Conservation (phyloP, 1,284 basidiomycete species). For the Sanghuangporus weigelae region DNA sequence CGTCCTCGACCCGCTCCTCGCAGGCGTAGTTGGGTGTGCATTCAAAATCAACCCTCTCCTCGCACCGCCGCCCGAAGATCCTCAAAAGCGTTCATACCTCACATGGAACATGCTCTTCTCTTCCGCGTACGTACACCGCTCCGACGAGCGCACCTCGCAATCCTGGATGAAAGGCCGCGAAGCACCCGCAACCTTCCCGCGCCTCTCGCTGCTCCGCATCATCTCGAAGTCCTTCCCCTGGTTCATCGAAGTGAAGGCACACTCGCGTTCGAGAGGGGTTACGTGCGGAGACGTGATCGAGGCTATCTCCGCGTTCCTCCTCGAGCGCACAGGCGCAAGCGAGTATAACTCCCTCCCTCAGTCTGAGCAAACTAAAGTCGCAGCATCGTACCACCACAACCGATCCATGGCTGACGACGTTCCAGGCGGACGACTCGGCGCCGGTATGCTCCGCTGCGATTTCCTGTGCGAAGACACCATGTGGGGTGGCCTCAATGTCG, state of each 20-base stretch:
- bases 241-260: conserved; percentile 51
- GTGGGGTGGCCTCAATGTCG: conserved; percentile 54
- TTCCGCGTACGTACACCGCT: conserved; percentile 55
- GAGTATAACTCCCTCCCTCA: conserved; percentile 43
- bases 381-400: conserved; percentile 54
- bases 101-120: conserved; percentile 73
- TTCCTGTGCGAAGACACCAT: conserved; percentile 51
- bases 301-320: conserved; percentile 43
- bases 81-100: conserved; percentile 42
- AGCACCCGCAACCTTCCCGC: conserved; percentile 72
- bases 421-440: conserved; percentile 59
- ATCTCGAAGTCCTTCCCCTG: conserved; percentile 54
- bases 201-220: conserved; percentile 46
- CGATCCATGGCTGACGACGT: conserved; percentile 55
- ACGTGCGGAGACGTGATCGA: conserved; percentile 73
- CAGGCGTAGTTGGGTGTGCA: conserved; percentile 41
- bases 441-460: conserved; percentile 57
- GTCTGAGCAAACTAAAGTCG: conserved; percentile 35
- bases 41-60: conserved; percentile 59
- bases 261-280: conserved; percentile 47
- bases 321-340: conserved; percentile 40
- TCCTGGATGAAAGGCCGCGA: conserved; percentile 65
- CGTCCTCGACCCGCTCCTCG: conserved; percentile 57
- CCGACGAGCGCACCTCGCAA: conserved; percentile 47
- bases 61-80: conserved; percentile 40